Evolutionary conservation across 148 eudicot species (phyloP).

Genomic region (Vaccinium corymbosum): DNA sequence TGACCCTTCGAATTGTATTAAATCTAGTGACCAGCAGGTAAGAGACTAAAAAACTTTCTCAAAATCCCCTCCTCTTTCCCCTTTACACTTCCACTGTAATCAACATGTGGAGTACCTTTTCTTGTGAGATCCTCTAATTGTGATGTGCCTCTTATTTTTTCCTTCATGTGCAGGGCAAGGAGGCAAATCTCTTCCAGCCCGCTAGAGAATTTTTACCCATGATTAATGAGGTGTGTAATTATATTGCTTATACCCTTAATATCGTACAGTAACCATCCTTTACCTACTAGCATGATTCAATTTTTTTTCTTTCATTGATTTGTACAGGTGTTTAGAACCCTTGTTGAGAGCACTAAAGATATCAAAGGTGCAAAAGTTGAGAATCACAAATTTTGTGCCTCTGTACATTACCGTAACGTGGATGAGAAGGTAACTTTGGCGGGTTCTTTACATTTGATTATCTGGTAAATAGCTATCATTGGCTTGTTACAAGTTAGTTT

Average conservation of each 20-base stretch:
- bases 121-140: background rate
- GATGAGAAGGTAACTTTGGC: conserved; percentile 60
- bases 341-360: conserved; percentile 61
- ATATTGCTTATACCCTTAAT: background rate
- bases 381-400: conserved; percentile 83
- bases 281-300: background rate
- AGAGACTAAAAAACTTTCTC: background rate
- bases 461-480: background rate
- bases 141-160: background rate
- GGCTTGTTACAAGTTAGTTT: background rate
- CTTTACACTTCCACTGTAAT: background rate
- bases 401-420: conserved; percentile 92
- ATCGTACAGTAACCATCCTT: background rate
- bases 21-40: conserved; percentile 56
- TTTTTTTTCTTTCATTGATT: background rate
- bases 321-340: conserved; percentile 66
- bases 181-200: conserved; percentile 74
- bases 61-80: no score
- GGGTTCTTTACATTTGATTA: background rate
- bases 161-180: conserved; percentile 50
- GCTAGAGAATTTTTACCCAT: conserved; percentile 74
- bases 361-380: conserved; percentile 77
- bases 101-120: background rate
- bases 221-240: conserved; percentile 55
- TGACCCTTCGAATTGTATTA: conserved; percentile 28